phyloP scores from a whole-genome alignment of 2,329 filamentous ascomycete genomes.

The Pseudocercospora musae region DNA sequence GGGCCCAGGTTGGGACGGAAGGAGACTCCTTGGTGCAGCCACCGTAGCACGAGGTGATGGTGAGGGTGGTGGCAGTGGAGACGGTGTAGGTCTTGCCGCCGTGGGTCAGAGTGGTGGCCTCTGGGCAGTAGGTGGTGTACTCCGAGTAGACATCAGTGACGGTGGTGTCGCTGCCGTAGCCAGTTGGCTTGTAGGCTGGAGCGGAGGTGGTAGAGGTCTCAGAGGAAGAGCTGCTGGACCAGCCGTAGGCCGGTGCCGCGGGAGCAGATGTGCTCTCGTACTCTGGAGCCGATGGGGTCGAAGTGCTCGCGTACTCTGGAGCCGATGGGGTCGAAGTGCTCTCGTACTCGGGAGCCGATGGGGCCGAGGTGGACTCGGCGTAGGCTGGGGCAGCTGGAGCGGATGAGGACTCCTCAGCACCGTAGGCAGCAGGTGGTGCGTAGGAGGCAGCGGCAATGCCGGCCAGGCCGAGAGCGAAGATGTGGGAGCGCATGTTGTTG shows the following conservation, averaged over 20 bases:
- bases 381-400: conserved; percentile 5
- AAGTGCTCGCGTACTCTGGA: background rate
- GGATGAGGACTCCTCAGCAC: background rate
- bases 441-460: conserved; percentile 40
- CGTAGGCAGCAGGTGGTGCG: conserved; percentile 10
- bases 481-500: conserved; percentile 42
- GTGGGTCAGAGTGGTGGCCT: conserved; percentile 26
- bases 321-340: background rate
- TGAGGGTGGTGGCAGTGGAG: conserved; percentile 26
- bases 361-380: background rate
- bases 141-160: conserved; percentile 23
- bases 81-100: conserved; percentile 29
- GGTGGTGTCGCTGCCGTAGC: conserved; percentile 10
- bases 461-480: conserved; percentile 36
- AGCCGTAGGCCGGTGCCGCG: background rate
- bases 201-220: too few relatives aligned
- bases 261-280: background rate
- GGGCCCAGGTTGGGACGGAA: conserved; percentile 3
- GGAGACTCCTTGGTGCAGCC: conserved; percentile 31
- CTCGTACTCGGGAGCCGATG: background rate
- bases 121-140: conserved; percentile 29
- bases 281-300: background rate
- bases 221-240: background rate
- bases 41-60: conserved; percentile 27
- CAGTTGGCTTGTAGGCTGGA: conserved; percentile 19